Evolutionary conservation across 805 yeast species (phyloP).

Genomic region (Metschnikowia gruessii): DNA sequence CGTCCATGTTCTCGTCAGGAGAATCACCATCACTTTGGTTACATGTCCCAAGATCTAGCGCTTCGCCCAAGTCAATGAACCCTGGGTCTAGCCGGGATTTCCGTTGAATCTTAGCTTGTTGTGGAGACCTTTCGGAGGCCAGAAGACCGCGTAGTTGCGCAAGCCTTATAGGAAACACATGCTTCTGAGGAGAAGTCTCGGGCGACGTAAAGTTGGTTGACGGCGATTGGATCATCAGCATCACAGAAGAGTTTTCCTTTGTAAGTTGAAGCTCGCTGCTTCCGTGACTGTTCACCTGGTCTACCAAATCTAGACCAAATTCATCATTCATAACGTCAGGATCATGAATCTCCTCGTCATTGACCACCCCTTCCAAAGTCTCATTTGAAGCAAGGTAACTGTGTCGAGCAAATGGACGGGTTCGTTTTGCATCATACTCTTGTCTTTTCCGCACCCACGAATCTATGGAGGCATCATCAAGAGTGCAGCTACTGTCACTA

Average conservation of each 20-base stretch:
- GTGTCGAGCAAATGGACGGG: slow-evolving; percentile 11
- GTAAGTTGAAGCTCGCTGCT: too few species aligned
- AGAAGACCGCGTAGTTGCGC: slow-evolving; percentile 25
- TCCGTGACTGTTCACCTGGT: neutral
- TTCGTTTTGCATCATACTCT: slow-evolving; percentile 36
- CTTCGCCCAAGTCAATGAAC: slow-evolving; percentile 4
- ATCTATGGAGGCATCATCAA: slow-evolving; percentile 48
- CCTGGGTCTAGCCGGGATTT: slow-evolving; percentile 19
- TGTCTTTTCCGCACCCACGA: slow-evolving; percentile 53
- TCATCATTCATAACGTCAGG: slow-evolving; percentile 2
- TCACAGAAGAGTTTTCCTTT: neutral
- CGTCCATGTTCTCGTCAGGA: slow-evolving; percentile 53
- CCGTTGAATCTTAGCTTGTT: slow-evolving; percentile 19
- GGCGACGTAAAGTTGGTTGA: neutral
- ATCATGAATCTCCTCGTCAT: too few species aligned
- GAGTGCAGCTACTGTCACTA: slow-evolving; percentile 36
- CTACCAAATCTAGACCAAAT: neutral
- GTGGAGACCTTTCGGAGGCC: slow-evolving; percentile 24
- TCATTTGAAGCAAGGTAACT: slow-evolving; percentile 34
- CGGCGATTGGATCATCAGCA: slow-evolving; percentile 6
- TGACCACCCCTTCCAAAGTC: slow-evolving; percentile 12
- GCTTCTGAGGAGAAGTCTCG: neutral
- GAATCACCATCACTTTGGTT: slow-evolving; percentile 33
- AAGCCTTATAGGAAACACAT: slow-evolving; percentile 16
- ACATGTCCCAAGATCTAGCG: slow-evolving; percentile 5